A percentile compares a stretch with the other conserved stretches of the same genome.
Conservation (phyloP, 805 yeast species). For the Pichia phayaonensis region DNA sequence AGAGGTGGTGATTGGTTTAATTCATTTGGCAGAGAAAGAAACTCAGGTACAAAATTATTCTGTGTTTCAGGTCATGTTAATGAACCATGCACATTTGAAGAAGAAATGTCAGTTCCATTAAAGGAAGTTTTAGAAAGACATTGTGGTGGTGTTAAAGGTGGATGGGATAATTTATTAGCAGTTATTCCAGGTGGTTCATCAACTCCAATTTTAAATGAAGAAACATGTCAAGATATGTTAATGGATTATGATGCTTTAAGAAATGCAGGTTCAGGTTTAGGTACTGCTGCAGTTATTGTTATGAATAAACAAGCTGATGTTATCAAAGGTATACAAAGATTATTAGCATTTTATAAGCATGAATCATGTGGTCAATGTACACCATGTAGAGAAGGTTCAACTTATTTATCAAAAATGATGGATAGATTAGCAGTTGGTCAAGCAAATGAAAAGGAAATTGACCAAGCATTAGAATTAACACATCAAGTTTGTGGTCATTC, state of each 20-base stretch:
- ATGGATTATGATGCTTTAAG: slow-evolving; percentile 87
- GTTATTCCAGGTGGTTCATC: slow-evolving; percentile 90
- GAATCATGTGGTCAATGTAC: slow-evolving; percentile 95
- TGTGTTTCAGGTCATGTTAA: slow-evolving; percentile 89
- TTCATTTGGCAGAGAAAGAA: slow-evolving; percentile 76
- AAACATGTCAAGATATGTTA: slow-evolving; percentile 55
- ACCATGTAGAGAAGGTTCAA: slow-evolving; percentile 91
- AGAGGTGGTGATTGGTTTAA: slow-evolving; percentile 88
- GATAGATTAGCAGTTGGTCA: slow-evolving; percentile 72
- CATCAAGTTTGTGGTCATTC: slow-evolving; percentile 89
- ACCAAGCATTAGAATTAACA: slow-evolving; percentile 74
- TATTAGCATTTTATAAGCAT: slow-evolving; percentile 79
- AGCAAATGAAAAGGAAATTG: slow-evolving; percentile 75
- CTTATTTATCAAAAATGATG: slow-evolving; percentile 81
- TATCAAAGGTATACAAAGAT: slow-evolving; percentile 78
- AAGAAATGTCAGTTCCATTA: slow-evolving; percentile 87
- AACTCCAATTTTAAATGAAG: slow-evolving; percentile 71
- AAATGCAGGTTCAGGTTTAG: slow-evolving; percentile 82
- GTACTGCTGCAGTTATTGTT: slow-evolving; percentile 90
- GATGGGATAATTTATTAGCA: slow-evolving; percentile 86
- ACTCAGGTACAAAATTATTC: slow-evolving; percentile 73
- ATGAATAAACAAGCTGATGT: slow-evolving; percentile 84
- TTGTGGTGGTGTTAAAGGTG: slow-evolving; percentile 87
- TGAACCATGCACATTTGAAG: slow-evolving; percentile 89
- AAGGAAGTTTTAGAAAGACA: slow-evolving; percentile 77